These are phyloP conservation scores for Xylariomycetidae sp. DNA, from an alignment of 2,329 filamentous ascomycete genomes.

Conservation along the genomic window DNA sequence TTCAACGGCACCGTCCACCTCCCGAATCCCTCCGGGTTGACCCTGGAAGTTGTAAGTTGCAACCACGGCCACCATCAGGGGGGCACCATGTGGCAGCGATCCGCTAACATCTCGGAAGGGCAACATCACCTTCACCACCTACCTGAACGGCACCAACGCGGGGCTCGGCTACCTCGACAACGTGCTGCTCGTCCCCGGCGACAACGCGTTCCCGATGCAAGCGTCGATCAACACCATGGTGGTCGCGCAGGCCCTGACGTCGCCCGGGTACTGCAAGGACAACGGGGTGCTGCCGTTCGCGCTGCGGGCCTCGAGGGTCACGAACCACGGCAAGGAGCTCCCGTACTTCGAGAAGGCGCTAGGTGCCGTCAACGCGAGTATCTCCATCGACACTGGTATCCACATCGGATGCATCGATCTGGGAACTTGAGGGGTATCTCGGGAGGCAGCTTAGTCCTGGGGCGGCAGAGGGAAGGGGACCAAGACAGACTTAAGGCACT, in stretches of 20 bases:
- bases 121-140: conserved; percentile 56
- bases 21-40: conserved; percentile 58
- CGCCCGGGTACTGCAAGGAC: conserved; percentile 42
- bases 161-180: conserved; percentile 53
- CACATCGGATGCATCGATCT: no score
- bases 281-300: conserved; percentile 48
- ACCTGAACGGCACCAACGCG: conserved; percentile 43
- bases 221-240: conserved; percentile 45
- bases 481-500: no score
- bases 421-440: no score
- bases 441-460: no score
- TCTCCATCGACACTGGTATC: conserved; percentile 49
- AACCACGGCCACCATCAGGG: neutral
- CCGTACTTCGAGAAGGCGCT: conserved; percentile 53
- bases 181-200: conserved; percentile 52
- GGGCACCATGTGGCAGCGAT: no score
- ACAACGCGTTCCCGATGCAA: conserved; percentile 49
- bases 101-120: no score
- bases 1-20: conserved; percentile 55
- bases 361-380: conserved; percentile 40
- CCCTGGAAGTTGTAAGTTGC: conserved; percentile 53
- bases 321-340: conserved; percentile 45
- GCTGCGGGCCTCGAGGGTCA: conserved; percentile 46
- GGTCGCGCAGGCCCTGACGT: conserved; percentile 38
- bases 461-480: no score